phyloP scores from a whole-genome alignment of 2,329 filamentous ascomycete genomes.

The Massarina eburnea region DNA sequence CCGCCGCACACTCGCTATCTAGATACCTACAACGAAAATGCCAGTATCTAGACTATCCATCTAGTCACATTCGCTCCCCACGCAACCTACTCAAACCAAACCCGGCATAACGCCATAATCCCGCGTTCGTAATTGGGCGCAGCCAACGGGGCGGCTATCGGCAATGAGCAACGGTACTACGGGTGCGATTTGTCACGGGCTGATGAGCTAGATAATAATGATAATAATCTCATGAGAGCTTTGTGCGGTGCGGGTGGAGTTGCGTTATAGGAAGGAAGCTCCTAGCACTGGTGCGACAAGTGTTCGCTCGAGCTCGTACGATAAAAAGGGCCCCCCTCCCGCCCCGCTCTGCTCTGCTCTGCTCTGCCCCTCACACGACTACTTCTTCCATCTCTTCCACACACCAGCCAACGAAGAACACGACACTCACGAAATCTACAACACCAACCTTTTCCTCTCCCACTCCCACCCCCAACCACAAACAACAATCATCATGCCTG shows the following conservation, averaged over 20 bases:
- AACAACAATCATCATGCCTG: conserved; percentile 24
- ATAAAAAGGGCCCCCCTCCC: conserved; percentile 12
- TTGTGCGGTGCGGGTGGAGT: neutral
- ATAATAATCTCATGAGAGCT: neutral
- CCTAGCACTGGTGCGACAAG: too few species aligned
- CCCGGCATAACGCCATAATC: neutral
- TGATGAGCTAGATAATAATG: neutral
- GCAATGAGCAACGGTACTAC: neutral
- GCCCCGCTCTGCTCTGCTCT: conserved; percentile 7
- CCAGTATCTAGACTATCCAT: too few species aligned
- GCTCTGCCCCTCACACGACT: too few species aligned
- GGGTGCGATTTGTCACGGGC: neutral
- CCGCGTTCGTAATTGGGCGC: neutral
- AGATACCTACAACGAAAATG: too few species aligned
- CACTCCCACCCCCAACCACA: conserved; percentile 5
- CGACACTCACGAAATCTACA: too few species aligned
- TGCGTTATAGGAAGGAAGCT: too few species aligned
- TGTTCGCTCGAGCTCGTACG: too few species aligned
- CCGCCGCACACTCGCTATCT: too few species aligned
- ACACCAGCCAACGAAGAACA: neutral
- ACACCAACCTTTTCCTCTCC: conserved; percentile 2
- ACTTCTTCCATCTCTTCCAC: conserved; percentile 1
- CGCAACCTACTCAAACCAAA: neutral
- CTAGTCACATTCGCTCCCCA: too few species aligned
- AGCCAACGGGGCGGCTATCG: neutral